These are phyloP conservation scores for Glycine soja DNA, from an alignment of 306 rosid species.

Conservation along the genomic window DNA sequence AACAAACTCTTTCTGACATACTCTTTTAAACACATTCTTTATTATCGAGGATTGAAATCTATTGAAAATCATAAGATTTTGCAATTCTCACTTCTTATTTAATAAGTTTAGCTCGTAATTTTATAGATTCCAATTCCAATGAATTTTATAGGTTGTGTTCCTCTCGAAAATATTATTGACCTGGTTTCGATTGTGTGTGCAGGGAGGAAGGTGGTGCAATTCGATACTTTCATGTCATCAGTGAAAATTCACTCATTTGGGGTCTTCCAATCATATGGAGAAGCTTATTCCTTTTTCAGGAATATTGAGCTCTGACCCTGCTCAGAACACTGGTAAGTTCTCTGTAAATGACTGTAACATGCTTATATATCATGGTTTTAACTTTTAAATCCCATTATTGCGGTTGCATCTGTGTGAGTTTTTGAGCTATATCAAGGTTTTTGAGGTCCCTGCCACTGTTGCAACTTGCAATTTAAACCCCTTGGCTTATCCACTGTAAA, in stretches of 20 bases:
- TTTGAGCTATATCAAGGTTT: neutral
- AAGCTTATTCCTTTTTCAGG: constrained; percentile 69
- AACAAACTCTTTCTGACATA: neutral
- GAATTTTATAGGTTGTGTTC: neutral
- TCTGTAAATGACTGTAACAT: neutral
- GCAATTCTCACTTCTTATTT: neutral
- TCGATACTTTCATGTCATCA: constrained; percentile 63
- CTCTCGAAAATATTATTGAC: neutral
- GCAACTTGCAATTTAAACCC: neutral
- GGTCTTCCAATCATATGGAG: constrained; percentile 85
- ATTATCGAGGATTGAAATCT: neutral
- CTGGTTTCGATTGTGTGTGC: constrained; percentile 18
- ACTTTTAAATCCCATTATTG: neutral
- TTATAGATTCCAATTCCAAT: neutral
- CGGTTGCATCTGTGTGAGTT: neutral
- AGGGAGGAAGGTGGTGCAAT: constrained; percentile 99
- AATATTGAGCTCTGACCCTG: constrained; percentile 71
- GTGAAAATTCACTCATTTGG: constrained; percentile 71
- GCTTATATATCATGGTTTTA: neutral
- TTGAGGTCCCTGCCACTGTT: neutral
- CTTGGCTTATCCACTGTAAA: neutral
- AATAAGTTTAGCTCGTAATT: neutral
- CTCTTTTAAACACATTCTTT: neutral
- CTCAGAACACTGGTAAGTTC: constrained; percentile 78
- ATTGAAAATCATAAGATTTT: neutral